Conservation (phyloP, 169 alveolate genomes). For the Amoebophrya sp. region DNA sequence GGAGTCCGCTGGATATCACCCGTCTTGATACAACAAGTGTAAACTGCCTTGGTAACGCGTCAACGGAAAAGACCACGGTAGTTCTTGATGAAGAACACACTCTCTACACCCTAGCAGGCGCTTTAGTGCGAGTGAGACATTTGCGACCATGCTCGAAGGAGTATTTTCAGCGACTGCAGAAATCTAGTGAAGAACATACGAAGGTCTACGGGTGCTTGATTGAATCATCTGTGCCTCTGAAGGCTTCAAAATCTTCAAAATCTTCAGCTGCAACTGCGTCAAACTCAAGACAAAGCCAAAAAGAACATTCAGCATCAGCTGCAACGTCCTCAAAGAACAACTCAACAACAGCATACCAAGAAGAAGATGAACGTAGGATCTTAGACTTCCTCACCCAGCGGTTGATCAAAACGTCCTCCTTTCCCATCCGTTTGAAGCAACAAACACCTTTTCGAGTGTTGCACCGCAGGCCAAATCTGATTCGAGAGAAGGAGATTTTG, state of each 20-base stretch:
- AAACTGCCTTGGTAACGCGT: too few relatives aligned
- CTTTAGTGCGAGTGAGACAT: too few relatives aligned
- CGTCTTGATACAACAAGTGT: too few relatives aligned
- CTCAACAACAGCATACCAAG: neutral
- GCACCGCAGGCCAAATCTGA: conserved; percentile 65
- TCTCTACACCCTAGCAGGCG: too few relatives aligned
- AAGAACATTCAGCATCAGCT: too few relatives aligned
- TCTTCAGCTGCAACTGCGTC: too few relatives aligned
- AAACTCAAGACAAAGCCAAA: too few relatives aligned
- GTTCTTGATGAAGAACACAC: too few relatives aligned
- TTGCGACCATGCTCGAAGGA: neutral
- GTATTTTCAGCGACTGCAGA: neutral
- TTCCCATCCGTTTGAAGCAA: conserved; percentile 49
- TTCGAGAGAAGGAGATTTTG: conserved; percentile 54
- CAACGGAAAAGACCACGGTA: too few relatives aligned
- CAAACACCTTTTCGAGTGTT: conserved; percentile 74
- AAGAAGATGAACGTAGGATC: neutral
- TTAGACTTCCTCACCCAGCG: neutral
- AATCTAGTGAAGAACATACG: neutral
- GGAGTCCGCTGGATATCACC: too few relatives aligned
- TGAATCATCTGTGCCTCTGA: neutral
- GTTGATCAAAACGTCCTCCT: neutral
- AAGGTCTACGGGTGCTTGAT: neutral
- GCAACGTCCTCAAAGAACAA: too few relatives aligned
- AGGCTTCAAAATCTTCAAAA: too few relatives aligned